Conservation (phyloP, 345 rosid genomes). For the Bruguiera sexangula region DNA sequence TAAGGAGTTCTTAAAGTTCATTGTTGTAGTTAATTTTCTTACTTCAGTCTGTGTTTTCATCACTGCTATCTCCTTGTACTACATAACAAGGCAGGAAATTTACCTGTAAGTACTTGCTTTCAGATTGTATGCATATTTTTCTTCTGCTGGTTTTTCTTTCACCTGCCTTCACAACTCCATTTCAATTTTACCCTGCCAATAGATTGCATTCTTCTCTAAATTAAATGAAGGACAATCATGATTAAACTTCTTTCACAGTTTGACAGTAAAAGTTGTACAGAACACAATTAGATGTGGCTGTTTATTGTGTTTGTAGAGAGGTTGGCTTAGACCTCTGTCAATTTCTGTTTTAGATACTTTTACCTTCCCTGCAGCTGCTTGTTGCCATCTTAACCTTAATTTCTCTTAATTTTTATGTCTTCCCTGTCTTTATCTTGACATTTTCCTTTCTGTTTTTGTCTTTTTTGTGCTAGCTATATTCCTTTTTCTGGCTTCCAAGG, state of each 20-base stretch:
- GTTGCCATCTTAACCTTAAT: too few relatives aligned
- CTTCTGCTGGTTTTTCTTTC: background rate
- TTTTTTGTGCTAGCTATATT: constrained; percentile 59
- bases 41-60: constrained; percentile 76
- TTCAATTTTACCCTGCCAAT: too few relatives aligned
- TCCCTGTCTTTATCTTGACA: background rate
- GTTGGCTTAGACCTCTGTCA: background rate
- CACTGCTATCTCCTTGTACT: constrained; percentile 83
- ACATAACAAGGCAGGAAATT: constrained; percentile 66
- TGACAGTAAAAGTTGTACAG: background rate
- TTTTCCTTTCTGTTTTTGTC: constrained; percentile 13
- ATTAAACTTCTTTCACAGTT: too few relatives aligned
- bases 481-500: constrained; percentile 94
- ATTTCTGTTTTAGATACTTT: background rate
- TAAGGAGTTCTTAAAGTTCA: constrained; percentile 91
- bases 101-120: constrained; percentile 66
- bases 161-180: background rate
- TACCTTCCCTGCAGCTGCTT: too few relatives aligned
- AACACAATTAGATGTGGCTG: background rate
- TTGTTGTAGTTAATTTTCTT: constrained; percentile 72
- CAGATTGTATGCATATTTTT: background rate
- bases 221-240: too few relatives aligned
- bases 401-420: too few relatives aligned
- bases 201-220: too few relatives aligned
- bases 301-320: background rate